These are phyloP conservation scores for Lactarius trivialis DNA, from an alignment of 768 basidiomycete genomes.

Conservation along the genomic window DNA sequence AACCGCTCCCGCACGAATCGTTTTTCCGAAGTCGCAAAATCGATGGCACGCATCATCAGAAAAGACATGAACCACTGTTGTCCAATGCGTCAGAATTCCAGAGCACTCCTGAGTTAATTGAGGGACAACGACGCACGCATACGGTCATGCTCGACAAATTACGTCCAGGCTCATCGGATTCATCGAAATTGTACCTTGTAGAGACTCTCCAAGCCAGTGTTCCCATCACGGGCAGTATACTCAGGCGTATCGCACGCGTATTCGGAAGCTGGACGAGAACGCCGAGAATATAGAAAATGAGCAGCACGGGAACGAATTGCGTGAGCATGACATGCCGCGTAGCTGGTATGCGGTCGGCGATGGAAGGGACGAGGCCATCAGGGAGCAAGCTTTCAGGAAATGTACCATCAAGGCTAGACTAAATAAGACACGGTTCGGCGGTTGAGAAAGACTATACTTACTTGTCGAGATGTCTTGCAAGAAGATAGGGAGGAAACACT, in stretches of 20 bases:
- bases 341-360: conserved; percentile 2
- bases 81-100: background rate
- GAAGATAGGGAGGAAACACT: background rate
- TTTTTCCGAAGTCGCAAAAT: conserved; percentile 12
- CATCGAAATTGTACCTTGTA: conserved; percentile 40
- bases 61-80: conserved; percentile 14
- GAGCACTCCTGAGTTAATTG: background rate
- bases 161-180: conserved; percentile 22
- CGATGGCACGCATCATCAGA: conserved; percentile 15
- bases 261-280: conserved; percentile 44
- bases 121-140: conserved; percentile 13
- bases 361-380: conserved; percentile 9
- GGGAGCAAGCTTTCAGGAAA: conserved; percentile 11
- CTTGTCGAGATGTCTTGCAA: background rate
- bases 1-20: conserved; percentile 17
- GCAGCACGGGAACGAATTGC: conserved; percentile 36
- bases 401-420: conserved; percentile 1
- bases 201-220: conserved; percentile 39
- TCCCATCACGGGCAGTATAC: conserved; percentile 44
- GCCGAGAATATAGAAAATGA: conserved; percentile 46
- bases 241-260: conserved; percentile 39
- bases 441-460: background rate
- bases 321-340: conserved; percentile 25
- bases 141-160: conserved; percentile 14
- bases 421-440: background rate